Conservation (phyloP, 2,329 filamentous ascomycete species). For the Ophiostoma novo-ulmi region DNA sequence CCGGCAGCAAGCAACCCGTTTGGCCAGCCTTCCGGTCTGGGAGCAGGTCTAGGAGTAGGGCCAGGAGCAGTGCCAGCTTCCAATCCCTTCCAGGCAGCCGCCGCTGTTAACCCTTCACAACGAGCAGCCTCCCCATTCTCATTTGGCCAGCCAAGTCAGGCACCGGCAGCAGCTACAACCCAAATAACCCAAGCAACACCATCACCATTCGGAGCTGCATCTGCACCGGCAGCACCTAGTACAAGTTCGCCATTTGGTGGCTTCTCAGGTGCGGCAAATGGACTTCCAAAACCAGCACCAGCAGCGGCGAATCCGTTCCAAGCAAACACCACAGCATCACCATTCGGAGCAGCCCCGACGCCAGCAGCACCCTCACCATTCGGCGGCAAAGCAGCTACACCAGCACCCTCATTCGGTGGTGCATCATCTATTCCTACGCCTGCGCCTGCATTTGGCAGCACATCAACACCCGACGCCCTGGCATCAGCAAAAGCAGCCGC, state of each 20-base stretch:
- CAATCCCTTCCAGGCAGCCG: constrained; percentile 21
- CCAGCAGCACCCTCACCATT: not conserved
- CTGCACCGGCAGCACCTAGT: not conserved
- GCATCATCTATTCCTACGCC: not conserved
- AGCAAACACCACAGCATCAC: not conserved
- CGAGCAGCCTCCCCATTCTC: constrained; percentile 7
- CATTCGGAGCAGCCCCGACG: not conserved
- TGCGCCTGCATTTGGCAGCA: not conserved
- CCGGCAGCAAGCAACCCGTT: not conserved
- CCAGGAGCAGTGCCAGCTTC: not conserved
- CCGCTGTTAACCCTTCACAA: not conserved
- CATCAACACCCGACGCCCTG: not conserved
- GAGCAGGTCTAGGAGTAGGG: not conserved
- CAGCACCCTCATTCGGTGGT: not conserved
- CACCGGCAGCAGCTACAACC: not conserved
- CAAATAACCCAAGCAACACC: constrained; percentile 13
- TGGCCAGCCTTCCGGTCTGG: not conserved
- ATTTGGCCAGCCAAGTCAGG: constrained; percentile 19
- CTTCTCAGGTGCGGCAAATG: not conserved
- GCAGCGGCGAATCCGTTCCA: not conserved
- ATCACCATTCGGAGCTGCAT: constrained; percentile 8
- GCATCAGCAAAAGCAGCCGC: constrained; percentile 13
- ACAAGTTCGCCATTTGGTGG: not conserved
- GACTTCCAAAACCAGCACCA: not conserved
- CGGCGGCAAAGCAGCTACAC: not conserved